Evolutionary conservation across 2,329 filamentous ascomycete genomes (phyloP), one percentile per base, ranked within the genome.

Genomic region (Coniochaeta sp.): DNA sequence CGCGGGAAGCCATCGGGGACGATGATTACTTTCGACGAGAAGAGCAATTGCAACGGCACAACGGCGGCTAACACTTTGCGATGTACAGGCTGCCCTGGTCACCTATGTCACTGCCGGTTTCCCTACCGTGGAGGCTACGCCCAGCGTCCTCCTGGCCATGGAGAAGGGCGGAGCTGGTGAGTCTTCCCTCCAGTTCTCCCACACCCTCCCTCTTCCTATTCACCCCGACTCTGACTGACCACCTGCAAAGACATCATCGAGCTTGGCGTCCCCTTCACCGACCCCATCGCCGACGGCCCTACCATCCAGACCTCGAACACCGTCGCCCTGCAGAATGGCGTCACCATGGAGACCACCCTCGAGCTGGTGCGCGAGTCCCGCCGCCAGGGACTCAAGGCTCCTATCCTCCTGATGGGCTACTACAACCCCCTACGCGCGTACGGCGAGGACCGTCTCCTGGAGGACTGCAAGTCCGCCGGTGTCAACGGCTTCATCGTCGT

Each of bases 401-500:
- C 94, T 0, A 82, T 99, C 38, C 73, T 99, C 65, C 81, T 99
- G 58, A 99, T 99, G 94, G 94, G 94, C 63, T 99, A 99, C 80
- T 99, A 96, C 74, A 99, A 99, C 75, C 94, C 94, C 1, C 78
- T 97, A 55, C 76, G 97, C 55, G 89, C 87, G 63, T 99, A 97
- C 67, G 94, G 94, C 51, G 94, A 99, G 73, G 91, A 96, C 72
- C 81, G 79, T 55, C 83, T 97, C 69, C 76, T 99, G 51, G 79
- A 83, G 61, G 91, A 97, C 69, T 89, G 90, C 68, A 86, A 86
- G 66, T 82, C 83, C 51, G 87, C 89, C 3, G 90, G 91, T 24
- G 83, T 95, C 66, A 96, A 96, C 71, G 92, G 94, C 53, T 97
- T 97, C 72, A 96, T 99, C 63, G 86, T 97, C 65, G 92, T 96